A percentile compares a stretch with the other conserved stretches of the same genome.
These are phyloP conservation scores for Hypericum androsaemum DNA, from an alignment of 345 rosid genomes.

Conservation along the genomic window DNA sequence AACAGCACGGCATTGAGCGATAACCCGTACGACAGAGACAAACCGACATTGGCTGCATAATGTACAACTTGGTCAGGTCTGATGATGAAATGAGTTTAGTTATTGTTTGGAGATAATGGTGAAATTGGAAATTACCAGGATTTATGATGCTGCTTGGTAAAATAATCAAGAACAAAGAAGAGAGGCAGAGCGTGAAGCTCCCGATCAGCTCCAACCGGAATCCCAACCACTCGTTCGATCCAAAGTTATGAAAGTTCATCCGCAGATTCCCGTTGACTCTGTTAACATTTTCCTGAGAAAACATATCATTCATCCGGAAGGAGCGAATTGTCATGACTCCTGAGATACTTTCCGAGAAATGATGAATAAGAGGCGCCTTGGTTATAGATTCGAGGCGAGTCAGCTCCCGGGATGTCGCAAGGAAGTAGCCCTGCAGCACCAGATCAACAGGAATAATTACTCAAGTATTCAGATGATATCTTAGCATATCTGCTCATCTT, in stretches of 20 bases:
- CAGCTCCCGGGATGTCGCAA: constrained; percentile 72
- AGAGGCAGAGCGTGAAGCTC: constrained; percentile 62
- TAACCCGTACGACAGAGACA: constrained; percentile 84
- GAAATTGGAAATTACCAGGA: constrained; percentile 52
- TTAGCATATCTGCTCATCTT: too few relatives aligned
- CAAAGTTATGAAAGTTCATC: constrained; percentile 86
- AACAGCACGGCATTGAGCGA: constrained; percentile 77
- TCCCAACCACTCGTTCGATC: constrained; percentile 92
- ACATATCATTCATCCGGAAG: constrained; percentile 46
- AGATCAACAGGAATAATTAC: not conserved
- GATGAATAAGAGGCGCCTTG: constrained; percentile 89
- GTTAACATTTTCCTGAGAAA: constrained; percentile 55
- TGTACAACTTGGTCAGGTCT: constrained; percentile 7
- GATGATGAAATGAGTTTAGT: not conserved
- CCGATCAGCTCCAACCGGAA: constrained; percentile 73
- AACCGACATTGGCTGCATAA: constrained; percentile 66
- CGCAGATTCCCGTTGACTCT: constrained; percentile 67
- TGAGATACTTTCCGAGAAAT: constrained; percentile 87
- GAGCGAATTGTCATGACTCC: constrained; percentile 84
- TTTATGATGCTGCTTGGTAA: constrained; percentile 66
- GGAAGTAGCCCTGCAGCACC: constrained; percentile 57
- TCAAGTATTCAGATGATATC: not conserved
- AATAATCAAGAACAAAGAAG: constrained; percentile 66
- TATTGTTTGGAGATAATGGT: too few relatives aligned
- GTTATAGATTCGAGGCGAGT: constrained; percentile 94